Percentiles rank a stretch among this genome's conserved stretches.
These are phyloP conservation scores for Stachybotrys echinatus DNA, from an alignment of 2,329 filamentous ascomycete species.

Conservation along the genomic window DNA sequence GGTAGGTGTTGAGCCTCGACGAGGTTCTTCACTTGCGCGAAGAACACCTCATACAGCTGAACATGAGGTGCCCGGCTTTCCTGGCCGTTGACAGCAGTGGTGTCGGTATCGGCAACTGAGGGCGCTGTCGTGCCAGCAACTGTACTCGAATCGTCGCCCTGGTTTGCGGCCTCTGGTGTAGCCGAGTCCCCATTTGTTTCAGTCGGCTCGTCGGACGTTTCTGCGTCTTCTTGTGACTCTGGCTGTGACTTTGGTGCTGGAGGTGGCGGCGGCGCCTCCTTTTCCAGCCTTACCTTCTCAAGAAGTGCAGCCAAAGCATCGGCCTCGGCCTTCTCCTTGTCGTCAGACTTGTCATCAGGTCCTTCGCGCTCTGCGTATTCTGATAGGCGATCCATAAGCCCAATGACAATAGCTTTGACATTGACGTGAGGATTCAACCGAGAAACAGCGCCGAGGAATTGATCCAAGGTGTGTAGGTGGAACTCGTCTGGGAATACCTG, in stretches of 20 bases:
- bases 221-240: constrained; percentile 8
- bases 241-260: constrained; percentile 11
- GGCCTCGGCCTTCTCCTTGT: constrained; percentile 73
- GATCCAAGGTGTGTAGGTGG: constrained; percentile 92
- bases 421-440: constrained; percentile 94
- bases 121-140: constrained; percentile 25
- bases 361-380: constrained; percentile 90
- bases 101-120: constrained; percentile 41
- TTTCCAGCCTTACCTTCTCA: constrained; percentile 68
- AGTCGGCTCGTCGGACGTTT: constrained; percentile 17
- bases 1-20: constrained; percentile 87
- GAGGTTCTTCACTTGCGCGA: constrained; percentile 88
- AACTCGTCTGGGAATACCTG: constrained; percentile 99
- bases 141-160: constrained; percentile 24
- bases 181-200: constrained; percentile 29
- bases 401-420: constrained; percentile 96
- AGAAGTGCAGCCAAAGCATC: constrained; percentile 75
- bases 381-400: constrained; percentile 92
- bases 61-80: constrained; percentile 56
- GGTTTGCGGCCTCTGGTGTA: constrained; percentile 22
- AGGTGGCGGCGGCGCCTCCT: constrained; percentile 33
- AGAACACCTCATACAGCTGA: constrained; percentile 95
- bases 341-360: constrained; percentile 62
- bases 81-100: constrained; percentile 42
- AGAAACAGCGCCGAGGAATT: constrained; percentile 89